Base-by-base conservation (phyloP, 345 rosid genomes). In the Tarenaya hassleriana region DNA sequence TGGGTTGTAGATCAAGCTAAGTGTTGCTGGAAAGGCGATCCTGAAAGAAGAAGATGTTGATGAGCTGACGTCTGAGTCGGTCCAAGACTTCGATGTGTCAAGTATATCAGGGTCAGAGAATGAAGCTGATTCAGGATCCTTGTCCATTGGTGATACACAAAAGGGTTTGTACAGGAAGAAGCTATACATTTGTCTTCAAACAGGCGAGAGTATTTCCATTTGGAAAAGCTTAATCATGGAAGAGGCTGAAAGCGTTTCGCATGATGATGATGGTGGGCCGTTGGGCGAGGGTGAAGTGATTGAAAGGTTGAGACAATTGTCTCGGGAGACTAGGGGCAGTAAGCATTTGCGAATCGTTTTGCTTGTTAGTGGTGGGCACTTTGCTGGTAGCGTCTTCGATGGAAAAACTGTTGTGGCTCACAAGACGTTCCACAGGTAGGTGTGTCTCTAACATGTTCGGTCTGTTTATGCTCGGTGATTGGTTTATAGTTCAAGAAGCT, bases 31-130 rank as follows among this genome's bases (percentile, higher is more conserved):
- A 32, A 92, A 80, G 63, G 61, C 72, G 52, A 74, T 73, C 5
- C 74, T 85, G 58, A 83, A 76, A 47, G 97, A 92, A 69, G 90
- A 92, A 51, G 95, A 92, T 59, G 78, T 88, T 42, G 94, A 85
- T 69, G 96, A 79, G 40, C 54, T 82, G 60, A 78, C 88, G 18
- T 64, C 75, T 29, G 91, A 86, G 72, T 74, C 82, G 8, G 79
- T 84, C 52, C 76, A 69, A 32, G 98, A 84, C 63, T 86, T 58
- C 19, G 98, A 91, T 52, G 73, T 91, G 14, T 91, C 96, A 6
- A 91, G 98, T 62, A 77, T 91, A 45, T 91, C 98, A 16, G 98
- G 98, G 40, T 91, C 96, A 5, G 98, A 92, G 68, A 97, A 92
- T 77, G 98, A 92, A 75, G 57, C 66, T 33, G 90, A 81, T 10